Base-by-base conservation (phyloP, 2,329 filamentous ascomycete genomes). In the Stagonosporopsis rhizophila region DNA sequence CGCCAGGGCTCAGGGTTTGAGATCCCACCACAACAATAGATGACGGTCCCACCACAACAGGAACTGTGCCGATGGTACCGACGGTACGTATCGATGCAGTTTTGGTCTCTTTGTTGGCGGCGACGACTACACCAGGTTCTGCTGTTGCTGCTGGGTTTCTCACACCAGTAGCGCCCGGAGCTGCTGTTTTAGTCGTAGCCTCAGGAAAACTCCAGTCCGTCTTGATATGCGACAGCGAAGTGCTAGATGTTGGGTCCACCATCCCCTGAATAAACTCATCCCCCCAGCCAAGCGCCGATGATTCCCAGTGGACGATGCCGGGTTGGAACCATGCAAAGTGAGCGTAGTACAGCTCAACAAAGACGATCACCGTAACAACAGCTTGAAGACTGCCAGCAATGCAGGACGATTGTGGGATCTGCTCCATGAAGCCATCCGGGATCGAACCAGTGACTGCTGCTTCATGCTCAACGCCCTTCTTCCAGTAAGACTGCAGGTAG, bases 331-430 rank as follows among this genome's bases (percentile, higher is more conserved):
- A 35, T 2, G 59, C 58, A 11, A 30, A 25, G 27, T 67, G 62
- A 27, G 65, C 61, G 38, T 79, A 76, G 11, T 73, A 71, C 22
- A 77, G 59, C 41, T 79, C 68, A 7, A 81, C 74, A 5, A 81
- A 71, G 6, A 80, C 67, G 4, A 80, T 61, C 4, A 81, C 76
- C 1, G 77, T 80, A 1, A 80, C 75, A 12, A 68, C 66, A 5
- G 77, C 79, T 32, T 71, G 66, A 37, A 75, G 73, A 4, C 69
- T 70, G 11, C 79, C 79, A 5, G 72, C 62, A 7, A 61, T 62
- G 54, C 75, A 75, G 1, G 65, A 61, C 4, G 70, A 64, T 22
- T 75, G 63, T 2, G 72, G 62, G 8, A 75, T 68, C 19, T 75
- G 63, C 25, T 69, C 62, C 2, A 79, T 59, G 44, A 81, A 75